A percentile compares a stretch with the other conserved stretches of the same genome.
Conservation (phyloP, 2,329 filamentous ascomycete genomes). For the Verticillium tricorpus region DNA sequence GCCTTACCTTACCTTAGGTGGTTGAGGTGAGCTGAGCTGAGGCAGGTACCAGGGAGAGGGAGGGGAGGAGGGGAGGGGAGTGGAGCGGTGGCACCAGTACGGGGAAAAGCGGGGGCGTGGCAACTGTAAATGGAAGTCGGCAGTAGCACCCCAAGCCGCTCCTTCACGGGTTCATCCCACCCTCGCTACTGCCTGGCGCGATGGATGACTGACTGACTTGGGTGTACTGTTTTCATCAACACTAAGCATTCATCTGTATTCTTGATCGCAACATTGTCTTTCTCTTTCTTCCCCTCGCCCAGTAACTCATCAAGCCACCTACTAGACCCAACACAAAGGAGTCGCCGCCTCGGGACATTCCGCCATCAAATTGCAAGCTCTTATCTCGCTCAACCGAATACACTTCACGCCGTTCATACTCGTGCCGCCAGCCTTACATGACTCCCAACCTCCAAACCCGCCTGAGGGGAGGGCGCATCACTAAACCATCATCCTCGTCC, state of each 20-base stretch:
- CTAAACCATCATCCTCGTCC: not conserved
- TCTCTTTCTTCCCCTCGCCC: not conserved
- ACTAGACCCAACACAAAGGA: not conserved
- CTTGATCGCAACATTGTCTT: not conserved
- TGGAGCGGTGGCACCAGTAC: not conserved
- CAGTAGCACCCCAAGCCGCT: not conserved
- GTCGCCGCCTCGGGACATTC: not conserved
- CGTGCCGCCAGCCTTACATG: not conserved
- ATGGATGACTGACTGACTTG: not conserved
- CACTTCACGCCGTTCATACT: not conserved
- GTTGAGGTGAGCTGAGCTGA: not conserved
- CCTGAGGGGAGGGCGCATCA: not conserved
- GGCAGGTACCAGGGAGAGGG: not conserved
- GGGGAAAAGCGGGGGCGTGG: not conserved
- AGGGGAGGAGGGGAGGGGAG: too few species aligned
- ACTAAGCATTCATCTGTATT: not conserved
- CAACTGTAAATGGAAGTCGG: not conserved
- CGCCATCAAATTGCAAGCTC: not conserved
- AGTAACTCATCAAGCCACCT: not conserved
- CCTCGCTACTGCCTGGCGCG: not conserved
- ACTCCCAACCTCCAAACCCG: not conserved
- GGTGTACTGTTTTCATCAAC: not conserved
- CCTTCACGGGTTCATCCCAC: not conserved
- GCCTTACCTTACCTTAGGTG: not conserved
- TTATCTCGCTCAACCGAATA: not conserved